Percentiles rank a stretch among this genome's conserved stretches.
Conservation (phyloP, 2,329 filamentous ascomycete genomes). For the Talaromyces sp. region DNA sequence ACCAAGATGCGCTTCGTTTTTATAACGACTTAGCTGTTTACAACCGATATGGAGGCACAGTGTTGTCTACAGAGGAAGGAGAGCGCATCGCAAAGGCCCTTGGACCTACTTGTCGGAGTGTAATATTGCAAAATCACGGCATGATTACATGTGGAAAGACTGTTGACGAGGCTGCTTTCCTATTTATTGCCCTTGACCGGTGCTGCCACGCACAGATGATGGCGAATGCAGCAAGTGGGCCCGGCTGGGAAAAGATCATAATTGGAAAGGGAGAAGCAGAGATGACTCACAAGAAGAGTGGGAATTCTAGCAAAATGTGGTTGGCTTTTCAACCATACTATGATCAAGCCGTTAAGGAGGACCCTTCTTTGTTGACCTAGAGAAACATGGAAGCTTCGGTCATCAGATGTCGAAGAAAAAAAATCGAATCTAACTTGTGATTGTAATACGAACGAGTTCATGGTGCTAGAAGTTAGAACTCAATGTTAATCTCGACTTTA, state of each 20-base stretch:
- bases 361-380: not conserved
- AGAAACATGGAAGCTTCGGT: too few species aligned
- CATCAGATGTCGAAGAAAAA: too few species aligned
- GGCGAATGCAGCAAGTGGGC: not conserved
- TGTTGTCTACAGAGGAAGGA: not conserved
- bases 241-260: slow-evolving; percentile 31
- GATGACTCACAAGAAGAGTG: slow-evolving; percentile 3
- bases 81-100: slow-evolving; percentile 1
- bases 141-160: slow-evolving; percentile 1
- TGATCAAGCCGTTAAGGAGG: slow-evolving; percentile 3
- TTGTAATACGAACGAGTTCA: too few species aligned
- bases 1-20: slow-evolving; percentile 53
- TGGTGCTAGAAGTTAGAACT: too few species aligned
- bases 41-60: not conserved
- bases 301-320: slow-evolving; percentile 8
- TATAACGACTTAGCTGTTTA: slow-evolving; percentile 41
- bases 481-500: too few species aligned
- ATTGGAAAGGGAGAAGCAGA: slow-evolving; percentile 1
- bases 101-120: not conserved
- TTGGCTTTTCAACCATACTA: slow-evolving; percentile 1
- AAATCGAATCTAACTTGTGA: too few species aligned
- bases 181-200: not conserved
- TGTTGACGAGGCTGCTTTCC: not conserved
- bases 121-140: slow-evolving; percentile 1
- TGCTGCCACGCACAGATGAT: slow-evolving; percentile 1